phyloP scores from a whole-genome alignment of 1,284 basidiomycete genomes.

The Phenoliferia sp. region DNA sequence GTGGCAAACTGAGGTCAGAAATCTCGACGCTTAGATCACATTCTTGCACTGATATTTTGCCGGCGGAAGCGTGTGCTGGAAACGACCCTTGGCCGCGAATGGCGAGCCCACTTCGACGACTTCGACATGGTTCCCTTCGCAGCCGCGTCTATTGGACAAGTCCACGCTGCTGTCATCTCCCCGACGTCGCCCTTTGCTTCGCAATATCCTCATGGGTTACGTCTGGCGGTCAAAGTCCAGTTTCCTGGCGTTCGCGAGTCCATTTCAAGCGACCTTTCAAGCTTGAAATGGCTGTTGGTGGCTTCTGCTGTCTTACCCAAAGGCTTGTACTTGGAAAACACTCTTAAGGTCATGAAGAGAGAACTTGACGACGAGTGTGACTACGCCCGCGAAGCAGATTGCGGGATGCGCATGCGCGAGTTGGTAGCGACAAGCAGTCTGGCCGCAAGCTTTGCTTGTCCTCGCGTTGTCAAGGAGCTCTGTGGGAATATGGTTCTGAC shows the following conservation, averaged over 20 bases:
- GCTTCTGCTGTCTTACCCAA: constrained; percentile 76
- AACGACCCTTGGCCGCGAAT: constrained; percentile 67
- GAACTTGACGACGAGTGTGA: constrained; percentile 95
- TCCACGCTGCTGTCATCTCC: constrained; percentile 70
- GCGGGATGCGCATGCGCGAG: constrained; percentile 59
- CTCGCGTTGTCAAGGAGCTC: constrained; percentile 69
- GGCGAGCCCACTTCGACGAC: constrained; percentile 64
- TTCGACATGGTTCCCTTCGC: constrained; percentile 89
- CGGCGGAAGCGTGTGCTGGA: constrained; percentile 60
- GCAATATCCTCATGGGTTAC: constrained; percentile 44
- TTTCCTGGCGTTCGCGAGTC: constrained; percentile 87
- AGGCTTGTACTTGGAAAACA: constrained; percentile 83
- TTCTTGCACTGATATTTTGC: not conserved
- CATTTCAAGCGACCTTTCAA: constrained; percentile 81
- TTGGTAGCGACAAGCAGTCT: constrained; percentile 47
- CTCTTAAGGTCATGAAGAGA: constrained; percentile 79
- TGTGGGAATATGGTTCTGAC: constrained; percentile 79
- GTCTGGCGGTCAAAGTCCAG: constrained; percentile 90
- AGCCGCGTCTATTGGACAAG: constrained; percentile 95
- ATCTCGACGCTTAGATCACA: not conserved
- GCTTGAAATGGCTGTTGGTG: constrained; percentile 75
- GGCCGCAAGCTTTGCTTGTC: constrained; percentile 65
- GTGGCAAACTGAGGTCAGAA: constrained; percentile 86
- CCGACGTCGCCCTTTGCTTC: constrained; percentile 23
- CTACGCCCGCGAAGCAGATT: constrained; percentile 80